Conservation (phyloP, 768 basidiomycete genomes). For the Pulveroboletus sp. region DNA sequence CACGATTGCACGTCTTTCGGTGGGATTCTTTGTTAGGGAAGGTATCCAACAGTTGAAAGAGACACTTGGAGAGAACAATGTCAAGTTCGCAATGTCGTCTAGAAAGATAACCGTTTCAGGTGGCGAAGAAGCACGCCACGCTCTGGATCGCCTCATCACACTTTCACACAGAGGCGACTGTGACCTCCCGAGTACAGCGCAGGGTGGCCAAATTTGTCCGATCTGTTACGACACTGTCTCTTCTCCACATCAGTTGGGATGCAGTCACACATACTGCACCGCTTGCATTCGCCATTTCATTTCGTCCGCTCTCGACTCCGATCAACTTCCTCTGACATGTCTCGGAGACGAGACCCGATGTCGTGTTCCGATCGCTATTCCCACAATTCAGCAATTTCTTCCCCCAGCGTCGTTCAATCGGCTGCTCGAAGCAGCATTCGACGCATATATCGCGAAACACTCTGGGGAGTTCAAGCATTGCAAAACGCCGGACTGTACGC, state of each 20-base stretch:
- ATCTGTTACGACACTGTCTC: conserved; percentile 47
- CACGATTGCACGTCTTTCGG: conserved; percentile 35
- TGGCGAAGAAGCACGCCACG: conserved; percentile 52
- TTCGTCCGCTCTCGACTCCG: conserved; percentile 50
- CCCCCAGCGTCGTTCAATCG: conserved; percentile 50
- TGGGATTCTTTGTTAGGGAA: conserved; percentile 50
- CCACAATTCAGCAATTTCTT: conserved; percentile 49
- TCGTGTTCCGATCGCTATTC: conserved; percentile 49
- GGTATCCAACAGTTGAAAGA: conserved; percentile 52
- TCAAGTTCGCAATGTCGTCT: conserved; percentile 41
- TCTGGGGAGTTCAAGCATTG: conserved; percentile 67
- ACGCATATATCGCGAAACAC: conserved; percentile 53
- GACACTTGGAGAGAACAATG: conserved; percentile 52
- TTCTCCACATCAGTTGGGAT: conserved; percentile 49
- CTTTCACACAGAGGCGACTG: conserved; percentile 34
- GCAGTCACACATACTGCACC: conserved; percentile 68
- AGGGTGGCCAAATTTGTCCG: conserved; percentile 39
- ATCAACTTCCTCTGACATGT: conserved; percentile 65
- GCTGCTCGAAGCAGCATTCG: conserved; percentile 55
- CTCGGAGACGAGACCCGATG: conserved; percentile 66
- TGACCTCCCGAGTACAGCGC: background rate
- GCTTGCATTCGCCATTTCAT: conserved; percentile 59
- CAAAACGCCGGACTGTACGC: conserved; percentile 74
- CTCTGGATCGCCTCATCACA: conserved; percentile 42
- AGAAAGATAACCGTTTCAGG: conserved; percentile 51